Conservation (phyloP, 1,139 yeast genomes). For the Saccharomycopsis crataegensis region DNA sequence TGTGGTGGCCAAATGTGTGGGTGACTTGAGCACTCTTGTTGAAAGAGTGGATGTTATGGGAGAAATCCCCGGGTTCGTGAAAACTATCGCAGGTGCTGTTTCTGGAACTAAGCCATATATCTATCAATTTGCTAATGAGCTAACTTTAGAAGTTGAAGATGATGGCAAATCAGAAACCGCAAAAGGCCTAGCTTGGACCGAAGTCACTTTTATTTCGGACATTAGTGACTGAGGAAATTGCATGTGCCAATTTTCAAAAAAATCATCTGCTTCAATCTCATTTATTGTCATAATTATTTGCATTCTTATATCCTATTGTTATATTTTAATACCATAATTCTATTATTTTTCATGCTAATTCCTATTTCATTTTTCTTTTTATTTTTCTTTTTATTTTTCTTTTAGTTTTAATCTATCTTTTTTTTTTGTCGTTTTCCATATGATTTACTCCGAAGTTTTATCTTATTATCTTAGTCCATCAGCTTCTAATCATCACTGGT, state of each 20-base stretch:
- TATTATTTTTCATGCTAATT: too few relatives aligned
- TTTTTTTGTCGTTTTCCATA: too few relatives aligned
- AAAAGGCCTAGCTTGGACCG: slow-evolving; percentile 67
- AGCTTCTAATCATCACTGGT: too few relatives aligned
- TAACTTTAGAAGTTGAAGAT: slow-evolving; percentile 30
- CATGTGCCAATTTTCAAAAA: not conserved
- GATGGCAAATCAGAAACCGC: slow-evolving; percentile 37
- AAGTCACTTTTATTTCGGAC: slow-evolving; percentile 68
- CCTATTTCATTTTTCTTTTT: not conserved
- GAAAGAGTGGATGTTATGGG: slow-evolving; percentile 98
- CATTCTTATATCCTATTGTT: not conserved
- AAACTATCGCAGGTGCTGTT: slow-evolving; percentile 86
- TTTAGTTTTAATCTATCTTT: too few relatives aligned
- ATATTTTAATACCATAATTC: not conserved
- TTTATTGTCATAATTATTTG: not conserved
- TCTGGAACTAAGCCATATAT: slow-evolving; percentile 95
- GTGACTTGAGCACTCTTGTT: slow-evolving; percentile 51
- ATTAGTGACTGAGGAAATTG: not conserved
- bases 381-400: not conserved
- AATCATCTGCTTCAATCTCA: not conserved
- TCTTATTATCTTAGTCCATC: too few relatives aligned
- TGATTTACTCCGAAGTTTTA: too few relatives aligned
- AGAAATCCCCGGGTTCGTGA: slow-evolving; percentile 90
- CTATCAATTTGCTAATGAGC: slow-evolving; percentile 73
- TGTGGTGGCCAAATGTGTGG: slow-evolving; percentile 40